A percentile compares a stretch with the other conserved stretches of the same genome.
phyloP scores from a whole-genome alignment of 495 filamentous ascomycete species.

The Hypoxylon cercidicola region DNA sequence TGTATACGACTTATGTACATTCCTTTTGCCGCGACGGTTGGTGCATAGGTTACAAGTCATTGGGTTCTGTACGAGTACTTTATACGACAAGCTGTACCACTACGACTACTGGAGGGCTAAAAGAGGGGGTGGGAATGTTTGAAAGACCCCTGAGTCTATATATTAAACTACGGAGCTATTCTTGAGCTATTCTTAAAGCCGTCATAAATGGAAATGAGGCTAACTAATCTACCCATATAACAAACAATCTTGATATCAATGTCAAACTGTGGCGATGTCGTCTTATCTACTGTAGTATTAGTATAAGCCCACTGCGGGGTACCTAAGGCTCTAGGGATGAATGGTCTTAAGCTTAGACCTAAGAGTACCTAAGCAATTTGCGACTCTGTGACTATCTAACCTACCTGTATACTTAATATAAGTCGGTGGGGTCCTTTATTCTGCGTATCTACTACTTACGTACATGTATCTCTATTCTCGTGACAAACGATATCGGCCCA shows the following conservation, averaged over 20 bases:
- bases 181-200: neutral
- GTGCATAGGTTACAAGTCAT: constrained; percentile 12
- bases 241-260: too few relatives aligned
- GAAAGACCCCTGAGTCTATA: constrained; percentile 9
- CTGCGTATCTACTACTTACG: constrained; percentile 1
- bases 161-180: neutral
- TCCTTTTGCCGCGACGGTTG: constrained; percentile 9
- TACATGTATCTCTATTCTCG: too few relatives aligned
- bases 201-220: constrained; percentile 7
- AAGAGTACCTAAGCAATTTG: too few relatives aligned
- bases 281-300: constrained; percentile 4
- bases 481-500: constrained; percentile 21
- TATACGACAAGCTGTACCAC: constrained; percentile 27
- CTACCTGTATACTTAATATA: too few relatives aligned
- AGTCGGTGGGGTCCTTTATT: neutral
- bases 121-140: constrained; percentile 2
- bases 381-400: too few relatives aligned
- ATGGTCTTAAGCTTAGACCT: too few relatives aligned
- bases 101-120: constrained; percentile 14
- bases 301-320: constrained; percentile 37
- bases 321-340: neutral
- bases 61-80: constrained; percentile 27
- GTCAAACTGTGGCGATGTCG: neutral
- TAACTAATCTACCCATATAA: too few relatives aligned
- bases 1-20: constrained; percentile 18